Evolutionary conservation across 495 filamentous ascomycete species (phyloP).

Genomic region (Antarctomyces pellizariae): DNA sequence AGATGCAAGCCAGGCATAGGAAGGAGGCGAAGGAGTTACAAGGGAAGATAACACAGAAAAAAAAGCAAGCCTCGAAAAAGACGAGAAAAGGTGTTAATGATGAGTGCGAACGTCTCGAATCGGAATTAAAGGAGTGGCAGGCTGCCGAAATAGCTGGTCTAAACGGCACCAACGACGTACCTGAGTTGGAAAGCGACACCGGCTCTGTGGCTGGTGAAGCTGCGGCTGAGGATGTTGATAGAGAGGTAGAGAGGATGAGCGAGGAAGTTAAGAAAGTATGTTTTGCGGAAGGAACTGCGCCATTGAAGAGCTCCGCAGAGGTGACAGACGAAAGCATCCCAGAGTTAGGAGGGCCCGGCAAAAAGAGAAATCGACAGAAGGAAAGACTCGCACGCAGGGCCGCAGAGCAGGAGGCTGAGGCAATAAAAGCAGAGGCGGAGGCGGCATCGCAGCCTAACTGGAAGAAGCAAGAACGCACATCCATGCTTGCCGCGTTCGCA

Average conservation of each 20-base stretch:
- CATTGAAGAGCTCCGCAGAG: too few relatives aligned
- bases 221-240: conserved; percentile 1
- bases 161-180: conserved; percentile 16
- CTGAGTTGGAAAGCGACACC: conserved; percentile 6
- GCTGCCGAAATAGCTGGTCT: conserved; percentile 37
- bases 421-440: conserved; percentile 44
- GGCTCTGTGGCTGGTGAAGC: conserved; percentile 5
- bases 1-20: conserved; percentile 53
- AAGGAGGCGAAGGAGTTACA: conserved; percentile 80
- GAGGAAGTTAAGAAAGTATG: too few relatives aligned
- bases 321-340: neutral
- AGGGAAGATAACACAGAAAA: conserved; percentile 69
- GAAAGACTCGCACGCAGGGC: conserved; percentile 72
- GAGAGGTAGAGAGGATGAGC: conserved; percentile 3
- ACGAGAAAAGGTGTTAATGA: conserved; percentile 73
- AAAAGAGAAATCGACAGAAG: conserved; percentile 83
- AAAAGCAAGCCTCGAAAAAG: conserved; percentile 89
- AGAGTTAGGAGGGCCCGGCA: too few relatives aligned
- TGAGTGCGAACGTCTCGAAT: conserved; percentile 55
- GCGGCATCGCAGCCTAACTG: conserved; percentile 51
- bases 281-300: too few relatives aligned
- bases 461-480: conserved; percentile 41
- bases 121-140: conserved; percentile 41
- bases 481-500: conserved; percentile 42
- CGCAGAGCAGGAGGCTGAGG: conserved; percentile 51